Evolutionary conservation across 257 asterid genomes (phyloP), one percentile per base, ranked within the genome.

Genomic region (Capsicum baccatum): DNA sequence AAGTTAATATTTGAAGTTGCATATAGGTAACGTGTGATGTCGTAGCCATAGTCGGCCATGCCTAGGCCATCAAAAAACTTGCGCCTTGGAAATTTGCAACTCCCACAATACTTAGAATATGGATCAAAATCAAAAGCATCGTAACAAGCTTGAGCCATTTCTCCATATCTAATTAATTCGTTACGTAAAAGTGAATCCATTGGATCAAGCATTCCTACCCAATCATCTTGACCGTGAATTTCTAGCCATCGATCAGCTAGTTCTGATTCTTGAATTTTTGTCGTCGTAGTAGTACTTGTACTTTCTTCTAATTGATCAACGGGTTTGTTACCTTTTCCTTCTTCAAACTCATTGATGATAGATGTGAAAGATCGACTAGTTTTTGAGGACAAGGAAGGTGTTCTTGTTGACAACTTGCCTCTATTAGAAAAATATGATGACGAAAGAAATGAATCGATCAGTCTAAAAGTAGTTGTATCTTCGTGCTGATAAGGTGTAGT

Each of bases 101-200:
- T 86, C 1, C 94, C 94, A 42, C 89, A 90, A 55, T 91, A 88
- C 33, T 86, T 87, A 2, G 94, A 90, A 16, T 84, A 86, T 1
- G 91, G 91, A 63, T 91, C 92, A n/a, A 81, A 88, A 68, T 90
- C 92, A 44, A 91, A 91, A 0, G 94, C 89, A 50, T 90, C 92
- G 56, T 90, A 88, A 58, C 92, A 90, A 67, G 92, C 91, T 76
- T 90, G 92, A 2, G 92, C 89, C 91, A 86, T 87, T 50, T 80
- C 91, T 4, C 94, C 94, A 44, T 90, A 91, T 5, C 90, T 85
- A 21, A 90, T 87, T 17, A 91, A 85, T 81, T 91, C 92, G 17
- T 14, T 39, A 7, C 92, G 85, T 0, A 91, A 82, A 48, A 86
- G 60, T 0, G 91, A 87, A 79, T 91, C 89, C 81, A 91, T 86